phyloP scores from a whole-genome alignment of 257 asterid species.

The Nyctanthes arbortristis region DNA sequence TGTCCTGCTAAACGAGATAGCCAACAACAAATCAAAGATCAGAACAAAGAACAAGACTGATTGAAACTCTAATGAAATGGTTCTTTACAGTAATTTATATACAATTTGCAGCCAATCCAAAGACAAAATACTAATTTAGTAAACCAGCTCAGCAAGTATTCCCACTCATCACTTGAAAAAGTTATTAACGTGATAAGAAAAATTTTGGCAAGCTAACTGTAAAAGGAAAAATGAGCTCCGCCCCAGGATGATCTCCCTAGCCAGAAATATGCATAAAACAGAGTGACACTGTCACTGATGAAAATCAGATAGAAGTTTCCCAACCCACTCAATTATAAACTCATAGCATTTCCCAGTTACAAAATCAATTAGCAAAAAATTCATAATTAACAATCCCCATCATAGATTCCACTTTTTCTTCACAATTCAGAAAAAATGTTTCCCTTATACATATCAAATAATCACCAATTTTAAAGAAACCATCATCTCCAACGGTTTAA shows the following conservation, averaged over 20 bases:
- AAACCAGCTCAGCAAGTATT: not conserved
- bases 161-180: not conserved
- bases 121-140: not conserved
- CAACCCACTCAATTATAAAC: not conserved
- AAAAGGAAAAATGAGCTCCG: not conserved
- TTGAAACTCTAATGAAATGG: not conserved
- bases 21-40: conserved; percentile 20
- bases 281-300: not conserved
- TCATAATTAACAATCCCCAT: not conserved
- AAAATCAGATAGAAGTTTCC: not conserved
- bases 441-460: not conserved
- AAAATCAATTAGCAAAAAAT: not conserved
- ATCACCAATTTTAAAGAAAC: conserved; percentile 22
- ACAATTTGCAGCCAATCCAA: not conserved
- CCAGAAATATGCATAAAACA: not conserved
- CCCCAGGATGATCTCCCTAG: not conserved
- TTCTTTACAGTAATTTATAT: not conserved
- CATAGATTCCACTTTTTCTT: not conserved
- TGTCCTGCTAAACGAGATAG: conserved; percentile 21
- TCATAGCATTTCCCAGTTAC: not conserved
- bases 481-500: conserved; percentile 1
- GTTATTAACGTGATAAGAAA: not conserved
- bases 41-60: not conserved
- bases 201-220: not conserved
- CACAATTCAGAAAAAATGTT: not conserved